phyloP scores from a whole-genome alignment of 768 basidiomycete species.

The Mycena floridula region DNA sequence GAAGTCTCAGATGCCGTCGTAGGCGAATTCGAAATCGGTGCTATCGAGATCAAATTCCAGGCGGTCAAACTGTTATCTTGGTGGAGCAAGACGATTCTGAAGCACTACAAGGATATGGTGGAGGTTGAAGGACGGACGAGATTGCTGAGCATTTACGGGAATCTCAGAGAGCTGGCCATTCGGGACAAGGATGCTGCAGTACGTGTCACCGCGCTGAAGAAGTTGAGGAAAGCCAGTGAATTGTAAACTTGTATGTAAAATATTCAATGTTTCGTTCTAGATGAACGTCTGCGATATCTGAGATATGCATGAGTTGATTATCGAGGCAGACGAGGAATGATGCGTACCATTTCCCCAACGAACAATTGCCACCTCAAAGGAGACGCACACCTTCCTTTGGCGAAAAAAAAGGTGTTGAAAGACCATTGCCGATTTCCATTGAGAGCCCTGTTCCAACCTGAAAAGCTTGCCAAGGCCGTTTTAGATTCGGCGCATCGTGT shows the following conservation, averaged over 20 bases:
- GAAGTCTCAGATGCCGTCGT: constrained; percentile 10
- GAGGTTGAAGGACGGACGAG: constrained; percentile 9
- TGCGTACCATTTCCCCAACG: too few species aligned
- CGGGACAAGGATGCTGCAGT: background rate
- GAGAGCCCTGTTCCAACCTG: too few species aligned
- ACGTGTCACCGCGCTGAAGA: background rate
- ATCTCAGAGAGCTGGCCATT: constrained; percentile 8
- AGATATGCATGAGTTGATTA: too few species aligned
- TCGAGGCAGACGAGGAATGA: too few species aligned
- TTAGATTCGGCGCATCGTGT: too few species aligned
- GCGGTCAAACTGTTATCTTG: constrained; percentile 9
- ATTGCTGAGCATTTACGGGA: constrained; percentile 9
- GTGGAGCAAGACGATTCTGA: constrained; percentile 11
- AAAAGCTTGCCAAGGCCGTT: too few species aligned
- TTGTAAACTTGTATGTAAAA: background rate
- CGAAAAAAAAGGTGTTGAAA: too few species aligned
- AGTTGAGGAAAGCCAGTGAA: background rate
- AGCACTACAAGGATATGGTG: constrained; percentile 3
- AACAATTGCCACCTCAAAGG: too few species aligned
- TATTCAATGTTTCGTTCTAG: too few species aligned
- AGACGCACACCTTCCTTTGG: too few species aligned
- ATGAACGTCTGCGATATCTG: too few species aligned
- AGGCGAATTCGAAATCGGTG: constrained; percentile 6
- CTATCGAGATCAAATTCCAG: constrained; percentile 6
- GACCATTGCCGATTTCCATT: too few species aligned